Base-by-base conservation (phyloP, 202 grass and related monocot species). In the Bolboschoenoplectus hybrid region DNA sequence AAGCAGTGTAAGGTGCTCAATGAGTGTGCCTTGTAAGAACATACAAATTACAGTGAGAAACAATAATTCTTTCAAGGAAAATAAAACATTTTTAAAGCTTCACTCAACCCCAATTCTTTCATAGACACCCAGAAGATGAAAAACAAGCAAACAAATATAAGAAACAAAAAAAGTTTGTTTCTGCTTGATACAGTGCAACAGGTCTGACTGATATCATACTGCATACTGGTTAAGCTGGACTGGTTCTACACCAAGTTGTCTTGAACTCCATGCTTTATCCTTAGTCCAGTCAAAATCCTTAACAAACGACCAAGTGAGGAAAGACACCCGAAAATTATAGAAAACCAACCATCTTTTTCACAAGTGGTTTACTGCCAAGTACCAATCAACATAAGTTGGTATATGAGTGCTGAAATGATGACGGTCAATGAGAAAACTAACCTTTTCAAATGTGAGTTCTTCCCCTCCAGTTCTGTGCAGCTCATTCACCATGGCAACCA, bases 401-500 rank as follows among this genome's bases (percentile, higher is more conserved):
- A 10, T 17, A 63, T 60, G 7, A 47, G 43, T 85, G 86, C 64
- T 67, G 14, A 7, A 9, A 63, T 65, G 67, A 87, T 45, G 35
- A 3, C 61, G 69, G 52, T 32, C 3, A n/a, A 20, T 4, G 57
- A 61, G 56, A 60, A 5, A 63, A 87, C 81, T 35, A 71, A 99
- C 97, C 93, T 94, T 99, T 88, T 99, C 93, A 84, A 99, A 96
- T 20, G 87, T 85, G 70, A 95, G 87, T 85, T 99, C 97, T 89
- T 91, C 86, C 84, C 95, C 86, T 84, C 93, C 97, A 87, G 90
- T 94, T 90, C 85, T 94, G 63, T 99, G 88, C 11, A 99, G 87
- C 88, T 99, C 93, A 26, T 96, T 89, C 84, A 99, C 97, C 88
- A 99, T 94, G 57, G 97, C 93, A 83, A 87, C 90, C 88, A 99